phyloP scores from a whole-genome alignment of 176 grass and related monocot genomes.

The Avena insularis region DNA sequence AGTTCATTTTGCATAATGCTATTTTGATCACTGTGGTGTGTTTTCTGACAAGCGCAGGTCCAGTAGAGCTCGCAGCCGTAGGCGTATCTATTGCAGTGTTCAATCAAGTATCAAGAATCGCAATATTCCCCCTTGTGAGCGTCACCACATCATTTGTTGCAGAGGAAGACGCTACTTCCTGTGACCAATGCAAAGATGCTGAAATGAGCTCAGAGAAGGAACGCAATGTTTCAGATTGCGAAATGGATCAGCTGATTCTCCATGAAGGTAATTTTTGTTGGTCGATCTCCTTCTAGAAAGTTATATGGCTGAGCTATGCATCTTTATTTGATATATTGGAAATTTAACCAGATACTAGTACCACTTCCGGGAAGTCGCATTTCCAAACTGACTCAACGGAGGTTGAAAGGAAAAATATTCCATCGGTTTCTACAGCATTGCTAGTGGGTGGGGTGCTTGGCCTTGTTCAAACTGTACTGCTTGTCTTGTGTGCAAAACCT shows the following conservation, averaged over 20 bases:
- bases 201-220: conserved; percentile 39
- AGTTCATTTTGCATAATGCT: background rate
- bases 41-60: conserved; percentile 63
- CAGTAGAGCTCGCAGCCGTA: conserved; percentile 84
- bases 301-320: background rate
- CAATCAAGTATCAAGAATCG: conserved; percentile 88
- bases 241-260: conserved; percentile 63
- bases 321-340: conserved; percentile 7
- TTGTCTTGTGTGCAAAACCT: conserved; percentile 61
- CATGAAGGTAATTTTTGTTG: conserved; percentile 39
- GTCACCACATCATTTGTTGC: conserved; percentile 98
- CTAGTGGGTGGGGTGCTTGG: conserved; percentile 64
- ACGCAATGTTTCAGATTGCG: conserved; percentile 41
- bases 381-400: conserved; percentile 39
- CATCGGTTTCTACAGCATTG: conserved; percentile 71
- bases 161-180: conserved; percentile 76
- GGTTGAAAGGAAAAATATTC: conserved; percentile 51
- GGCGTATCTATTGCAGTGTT: conserved; percentile 91
- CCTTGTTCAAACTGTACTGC: conserved; percentile 57
- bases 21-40: conserved; percentile 4
- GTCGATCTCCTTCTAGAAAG: conserved; percentile 4
- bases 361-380: conserved; percentile 2
- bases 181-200: conserved; percentile 31
- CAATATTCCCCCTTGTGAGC: conserved; percentile 90
- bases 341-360: conserved; percentile 42